Evolutionary conservation across 257 asterid species (phyloP), one percentile per base, ranked within the genome.

Genomic region (Osmanthus fragrans): DNA sequence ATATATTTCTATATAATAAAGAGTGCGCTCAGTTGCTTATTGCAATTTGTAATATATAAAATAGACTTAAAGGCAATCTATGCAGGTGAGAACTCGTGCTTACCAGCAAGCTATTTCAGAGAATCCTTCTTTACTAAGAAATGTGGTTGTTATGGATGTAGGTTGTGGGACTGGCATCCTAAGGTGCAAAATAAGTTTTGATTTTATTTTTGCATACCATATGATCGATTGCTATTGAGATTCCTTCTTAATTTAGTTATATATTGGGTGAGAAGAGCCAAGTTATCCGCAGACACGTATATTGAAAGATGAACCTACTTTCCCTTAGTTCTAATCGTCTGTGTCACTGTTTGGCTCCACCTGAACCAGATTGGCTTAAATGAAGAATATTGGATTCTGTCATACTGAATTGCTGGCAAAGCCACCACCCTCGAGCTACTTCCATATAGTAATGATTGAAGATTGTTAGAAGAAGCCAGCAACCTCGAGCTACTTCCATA

Each of bases 111-210:
- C 99, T 77, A 88, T 95, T 51, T 21, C 86, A 85, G 91, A 89
- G 81, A 95, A 95, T 78, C 99, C 97, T 73, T 91, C 96, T 81
- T 90, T 95, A 69, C 76, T 95, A 29, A 84, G 74, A 73, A 86
- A 84, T 65, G 90, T 97, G 63, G 94, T 86, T 54, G 96, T 93
- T 42, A 91, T 95, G 98, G 99, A 95, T 80, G 91, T 95, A 7
- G 99, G 99, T 68, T 95, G 99, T 78, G 98, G 99, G 67, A 95
- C 99, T 77, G 99, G 99, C 86, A 95, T 95, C 78, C 83, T 95
- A 71, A 94, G 99, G 99, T 92, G 77, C 12, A 86, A 68, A 23
- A 11, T 29, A 60, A 37, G 12, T 21, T 82, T 69, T 71, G 30
- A 68, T 58, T 78, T 72, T 72, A 16, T 60, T 58, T 23, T 60